phyloP scores from a whole-genome alignment of 2,329 filamentous ascomycete species.

The Aspergillus calidoustus region DNA sequence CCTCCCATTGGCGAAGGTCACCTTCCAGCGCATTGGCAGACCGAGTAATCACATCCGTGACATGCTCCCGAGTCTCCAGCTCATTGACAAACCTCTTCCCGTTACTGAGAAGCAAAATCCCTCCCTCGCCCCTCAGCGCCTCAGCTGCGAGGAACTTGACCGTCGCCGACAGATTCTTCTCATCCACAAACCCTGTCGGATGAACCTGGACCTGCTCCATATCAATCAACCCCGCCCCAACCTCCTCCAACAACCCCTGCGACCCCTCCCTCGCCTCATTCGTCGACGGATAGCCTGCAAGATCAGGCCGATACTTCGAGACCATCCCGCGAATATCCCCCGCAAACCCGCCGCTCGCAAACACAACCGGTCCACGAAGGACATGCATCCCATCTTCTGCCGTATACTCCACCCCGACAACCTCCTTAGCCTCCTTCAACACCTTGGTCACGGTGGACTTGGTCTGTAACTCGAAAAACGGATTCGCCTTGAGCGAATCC shows the following conservation, averaged over 20 bases:
- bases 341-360: conserved; percentile 66
- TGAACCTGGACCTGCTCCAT: conserved; percentile 65
- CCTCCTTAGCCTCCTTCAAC: conserved; percentile 39
- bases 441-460: conserved; percentile 60
- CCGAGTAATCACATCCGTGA: conserved; percentile 59
- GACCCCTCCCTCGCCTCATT: conserved; percentile 64
- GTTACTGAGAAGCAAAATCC: conserved; percentile 53
- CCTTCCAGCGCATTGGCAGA: conserved; percentile 26
- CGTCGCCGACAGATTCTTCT: conserved; percentile 47
- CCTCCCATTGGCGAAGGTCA: conserved; percentile 59
- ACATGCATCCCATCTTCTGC: conserved; percentile 39
- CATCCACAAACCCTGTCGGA: conserved; percentile 67
- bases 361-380: conserved; percentile 60
- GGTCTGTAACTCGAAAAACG: conserved; percentile 58
- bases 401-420: conserved; percentile 59
- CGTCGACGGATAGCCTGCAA: conserved; percentile 64
- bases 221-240: conserved; percentile 50
- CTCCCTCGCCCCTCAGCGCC: conserved; percentile 66
- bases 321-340: conserved; percentile 64
- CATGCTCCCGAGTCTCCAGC: conserved; percentile 61
- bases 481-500: conserved; percentile 54
- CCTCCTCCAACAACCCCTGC: conserved; percentile 49
- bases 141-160: conserved; percentile 69
- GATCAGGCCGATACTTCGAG: conserved; percentile 61
- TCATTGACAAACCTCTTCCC: conserved; percentile 67